Evolutionary conservation across 2,329 filamentous ascomycete genomes (phyloP).

Genomic region (Xylariomycetidae sp.): DNA sequence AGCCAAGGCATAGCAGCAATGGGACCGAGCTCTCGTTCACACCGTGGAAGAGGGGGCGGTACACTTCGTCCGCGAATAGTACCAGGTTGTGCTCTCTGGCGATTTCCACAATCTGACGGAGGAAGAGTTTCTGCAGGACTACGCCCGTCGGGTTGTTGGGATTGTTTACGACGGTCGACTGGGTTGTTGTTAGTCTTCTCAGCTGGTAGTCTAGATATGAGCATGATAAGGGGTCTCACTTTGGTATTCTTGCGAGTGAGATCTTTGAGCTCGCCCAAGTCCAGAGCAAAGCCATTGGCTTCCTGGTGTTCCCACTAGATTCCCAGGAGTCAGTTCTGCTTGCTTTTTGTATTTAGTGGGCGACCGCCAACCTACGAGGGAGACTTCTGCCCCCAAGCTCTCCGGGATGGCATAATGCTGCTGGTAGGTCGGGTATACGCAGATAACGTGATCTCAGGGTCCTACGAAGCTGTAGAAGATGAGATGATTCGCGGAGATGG

Average conservation of each 20-base stretch:
- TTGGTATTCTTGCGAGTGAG: conserved; percentile 68
- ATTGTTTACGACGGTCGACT: conserved; percentile 60
- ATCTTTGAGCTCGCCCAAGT: conserved; percentile 59
- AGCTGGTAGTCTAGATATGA: too few species aligned
- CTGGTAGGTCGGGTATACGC: conserved; percentile 83
- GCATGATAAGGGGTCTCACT: too few species aligned
- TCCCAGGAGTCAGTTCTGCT: too few species aligned
- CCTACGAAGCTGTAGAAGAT: conserved; percentile 67
- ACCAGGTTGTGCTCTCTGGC: conserved; percentile 60
- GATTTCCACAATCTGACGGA: conserved; percentile 59
- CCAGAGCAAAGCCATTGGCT: conserved; percentile 61
- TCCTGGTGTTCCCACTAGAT: conserved; percentile 70
- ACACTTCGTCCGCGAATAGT: conserved; percentile 76
- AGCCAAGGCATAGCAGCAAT: conserved; percentile 67
- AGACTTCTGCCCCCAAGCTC: conserved; percentile 71
- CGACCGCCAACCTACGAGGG: too few species aligned
- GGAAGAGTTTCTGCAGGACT: conserved; percentile 56
- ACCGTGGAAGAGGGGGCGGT: conserved; percentile 75
- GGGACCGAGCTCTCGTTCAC: conserved; percentile 51
- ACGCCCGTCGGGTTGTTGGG: conserved; percentile 81
- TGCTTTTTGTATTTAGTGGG: too few species aligned
- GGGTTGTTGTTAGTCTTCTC: too few species aligned
- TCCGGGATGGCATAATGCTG: conserved; percentile 74
- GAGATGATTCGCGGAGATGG: conserved; percentile 80
- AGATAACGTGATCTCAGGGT: conserved; percentile 77